Base-by-base conservation (phyloP, 2,329 filamentous ascomycete genomes). In the Ceratocystiopsis brevicomis region DNA sequence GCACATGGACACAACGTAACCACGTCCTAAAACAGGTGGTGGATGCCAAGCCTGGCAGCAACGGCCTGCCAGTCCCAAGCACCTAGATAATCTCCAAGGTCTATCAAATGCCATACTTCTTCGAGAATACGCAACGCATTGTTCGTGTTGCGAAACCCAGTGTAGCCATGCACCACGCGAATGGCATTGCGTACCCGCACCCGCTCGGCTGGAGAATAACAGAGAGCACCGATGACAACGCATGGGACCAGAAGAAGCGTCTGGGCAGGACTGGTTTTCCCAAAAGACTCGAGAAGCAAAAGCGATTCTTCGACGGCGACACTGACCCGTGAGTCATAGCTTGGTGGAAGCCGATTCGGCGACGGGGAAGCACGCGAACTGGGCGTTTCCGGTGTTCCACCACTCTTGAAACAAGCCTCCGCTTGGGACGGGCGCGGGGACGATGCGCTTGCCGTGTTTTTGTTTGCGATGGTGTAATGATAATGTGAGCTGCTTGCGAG, bases 51-150 rank as follows among this genome's bases (percentile, higher is more conserved):
- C 9, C 59, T 53, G 43, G 61, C 57, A 1, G 73, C 72, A 25
- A 77, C 63, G 4, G 61, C 60, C 48, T 77, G 73, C 73, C 73
- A 78, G 54, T 79, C 75, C 75, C 75, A 79, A 9, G 70, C 71
- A 16, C 64, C 62, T 21, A 62, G 51, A 67, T 71, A 76, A 41
- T 77, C 69, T 17, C 67, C 70, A 11, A 57, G 54, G 21, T 68
- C 69, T 71, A 78, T 77, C 18, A 71, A 60, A 18, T 61, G 56
- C 74, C 74, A 78, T 3, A 78, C 61, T 50, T 70, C 66, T 49
- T 74, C 68, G 13, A 78, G 62, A 1, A 78, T 56, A 46, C 71
- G 60, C 15, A 60, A 48, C 3, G 69, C 68, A 13, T 66, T 62
- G 48, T 76, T 68, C 25, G 69, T 68, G 51, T 76, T 77, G 19